Percentiles rank a stretch among this genome's conserved stretches.
These are phyloP conservation scores for Phyllosticta ampelicida DNA, from an alignment of 2,329 filamentous ascomycete genomes.

Conservation along the genomic window DNA sequence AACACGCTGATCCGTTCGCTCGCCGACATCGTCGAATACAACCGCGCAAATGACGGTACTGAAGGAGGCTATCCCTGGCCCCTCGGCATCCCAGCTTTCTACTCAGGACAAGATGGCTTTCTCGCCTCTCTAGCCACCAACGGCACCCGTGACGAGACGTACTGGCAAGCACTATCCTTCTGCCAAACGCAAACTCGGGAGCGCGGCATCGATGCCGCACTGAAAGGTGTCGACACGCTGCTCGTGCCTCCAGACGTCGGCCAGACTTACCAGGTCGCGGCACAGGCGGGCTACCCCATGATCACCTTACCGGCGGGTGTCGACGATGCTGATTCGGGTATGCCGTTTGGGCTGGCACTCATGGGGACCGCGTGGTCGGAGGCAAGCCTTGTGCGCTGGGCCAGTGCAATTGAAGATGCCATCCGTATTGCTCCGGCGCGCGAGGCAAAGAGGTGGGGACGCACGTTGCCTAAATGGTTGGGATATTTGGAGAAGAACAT, in stretches of 20 bases:
- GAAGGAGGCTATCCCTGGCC: constrained; percentile 53
- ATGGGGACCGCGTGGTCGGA: constrained; percentile 54
- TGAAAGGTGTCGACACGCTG: constrained; percentile 49
- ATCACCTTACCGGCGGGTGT: constrained; percentile 57
- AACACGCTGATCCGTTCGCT: constrained; percentile 31
- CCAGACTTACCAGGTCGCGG: constrained; percentile 58
- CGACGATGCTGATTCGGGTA: constrained; percentile 25
- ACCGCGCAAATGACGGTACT: constrained; percentile 48
- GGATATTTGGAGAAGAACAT: constrained; percentile 30
- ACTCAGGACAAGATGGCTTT: constrained; percentile 62
- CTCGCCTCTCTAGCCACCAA: constrained; percentile 50
- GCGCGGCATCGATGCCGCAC: constrained; percentile 58
- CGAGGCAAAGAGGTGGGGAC: constrained; percentile 8
- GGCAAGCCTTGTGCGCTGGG: constrained; percentile 47
- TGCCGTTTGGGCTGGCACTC: constrained; percentile 36
- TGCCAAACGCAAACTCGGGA: constrained; percentile 47
- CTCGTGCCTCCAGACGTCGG: constrained; percentile 59
- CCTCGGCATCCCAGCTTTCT: constrained; percentile 49
- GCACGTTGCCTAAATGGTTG: constrained; percentile 27
- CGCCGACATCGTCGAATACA: constrained; percentile 25
- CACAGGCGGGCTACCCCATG: constrained; percentile 66
- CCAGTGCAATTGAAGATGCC: constrained; percentile 36
- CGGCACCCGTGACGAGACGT: constrained; percentile 53
- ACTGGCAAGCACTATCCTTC: constrained; percentile 56
- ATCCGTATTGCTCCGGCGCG: constrained; percentile 13